Conservation (phyloP, 2,329 filamentous ascomycete species). For the Fusarium longipes region DNA sequence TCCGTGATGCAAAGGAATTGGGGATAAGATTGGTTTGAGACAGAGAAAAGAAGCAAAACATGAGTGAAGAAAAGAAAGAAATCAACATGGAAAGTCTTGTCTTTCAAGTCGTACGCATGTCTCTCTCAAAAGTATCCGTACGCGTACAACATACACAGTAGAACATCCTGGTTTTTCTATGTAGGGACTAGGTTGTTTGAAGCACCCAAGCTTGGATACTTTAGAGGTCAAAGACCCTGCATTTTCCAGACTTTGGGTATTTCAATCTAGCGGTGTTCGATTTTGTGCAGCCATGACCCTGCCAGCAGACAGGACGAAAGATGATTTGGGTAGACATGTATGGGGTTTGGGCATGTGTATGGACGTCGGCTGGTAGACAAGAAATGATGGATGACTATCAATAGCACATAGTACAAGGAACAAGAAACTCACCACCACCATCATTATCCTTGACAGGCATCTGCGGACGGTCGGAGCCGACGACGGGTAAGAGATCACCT, state of each 20-base stretch:
- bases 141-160: neutral
- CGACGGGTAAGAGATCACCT: conserved; percentile 19
- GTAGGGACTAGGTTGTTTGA: conserved; percentile 22
- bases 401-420: neutral
- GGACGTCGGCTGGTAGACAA: neutral
- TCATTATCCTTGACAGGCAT: conserved; percentile 3
- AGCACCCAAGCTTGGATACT: conserved; percentile 36
- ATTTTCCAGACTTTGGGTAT: conserved; percentile 31
- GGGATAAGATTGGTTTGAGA: conserved; percentile 12
- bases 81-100: neutral
- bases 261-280: conserved; percentile 38
- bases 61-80: neutral
- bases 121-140: neutral
- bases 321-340: neutral
- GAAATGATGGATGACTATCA: neutral
- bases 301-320: conserved; percentile 14
- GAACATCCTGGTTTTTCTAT: conserved; percentile 9
- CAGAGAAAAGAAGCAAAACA: conserved; percentile 1
- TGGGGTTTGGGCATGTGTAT: conserved; percentile 13
- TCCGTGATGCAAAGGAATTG: conserved; percentile 22
- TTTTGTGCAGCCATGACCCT: conserved; percentile 36
- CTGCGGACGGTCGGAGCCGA: conserved; percentile 36
- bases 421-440: conserved; percentile 13
- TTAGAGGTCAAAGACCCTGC: conserved; percentile 32
- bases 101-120: conserved; percentile 1